Base-by-base conservation (phyloP, 2,329 filamentous ascomycete genomes). In the Colletotrichum sp. region DNA sequence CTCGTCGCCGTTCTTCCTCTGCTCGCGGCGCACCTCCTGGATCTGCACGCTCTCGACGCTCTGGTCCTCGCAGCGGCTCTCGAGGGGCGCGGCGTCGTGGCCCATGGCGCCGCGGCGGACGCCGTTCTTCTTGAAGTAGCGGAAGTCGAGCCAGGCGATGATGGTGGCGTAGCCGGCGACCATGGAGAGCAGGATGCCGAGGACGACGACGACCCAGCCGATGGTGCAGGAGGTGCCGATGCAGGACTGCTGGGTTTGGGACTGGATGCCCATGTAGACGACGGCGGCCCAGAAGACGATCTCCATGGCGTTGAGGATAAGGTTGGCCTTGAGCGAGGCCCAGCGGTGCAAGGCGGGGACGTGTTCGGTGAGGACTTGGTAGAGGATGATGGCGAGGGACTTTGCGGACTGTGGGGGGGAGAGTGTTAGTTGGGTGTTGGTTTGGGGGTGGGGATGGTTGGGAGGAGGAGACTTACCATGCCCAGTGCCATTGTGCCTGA, bases 261-360 rank as follows among this genome's bases (percentile, higher is more conserved):
- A 59, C 67, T 73, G 71, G 60, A 76, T 74, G 32, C 76, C 75
- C n/a, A 82, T 36, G 2, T 81, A 78, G 30, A 80, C 65, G 1
- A 83, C 80, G 0, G 79, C 81, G 60, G 81, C 80, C 86, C 87
- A 88, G 77, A 87, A 87, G 16, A 87, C 80, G 16, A 85, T 77
- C 76, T 88, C 86, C 18, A 88, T 78, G 62, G 76, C 80, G 79
- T 85, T 86, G 71, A 88, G 80, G 44, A 87, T 85, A 6, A 81
- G 77, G 77, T 86, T 83, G 7, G 85, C 85, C 79, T 87, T 88
- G 8, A 84, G 79, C 78, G 82, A 85, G 32, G 77, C 80, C 85
- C 84, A 88, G 71, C 80, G 81, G 15, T 80, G 74, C 68, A 87
- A 81, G 2, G 77, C 76, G 6, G 75, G 52, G 15, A 82, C 77